These are phyloP conservation scores for Erythrobasidium hasegawianum DNA, from an alignment of 1,284 basidiomycete genomes.

Conservation along the genomic window DNA sequence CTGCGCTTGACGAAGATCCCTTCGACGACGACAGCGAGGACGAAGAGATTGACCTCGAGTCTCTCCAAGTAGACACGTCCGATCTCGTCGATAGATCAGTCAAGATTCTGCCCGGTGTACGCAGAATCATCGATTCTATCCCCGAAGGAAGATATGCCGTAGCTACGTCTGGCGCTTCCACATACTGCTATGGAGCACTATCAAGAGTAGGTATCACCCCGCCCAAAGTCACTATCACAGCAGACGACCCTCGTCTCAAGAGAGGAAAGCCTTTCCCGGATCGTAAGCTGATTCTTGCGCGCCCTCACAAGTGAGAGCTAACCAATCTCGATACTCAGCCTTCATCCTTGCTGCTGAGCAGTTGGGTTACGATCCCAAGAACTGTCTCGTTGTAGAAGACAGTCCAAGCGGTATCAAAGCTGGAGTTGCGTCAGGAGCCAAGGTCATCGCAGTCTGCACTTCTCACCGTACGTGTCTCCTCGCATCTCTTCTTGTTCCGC, in stretches of 20 bases:
- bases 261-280: constrained; percentile 47
- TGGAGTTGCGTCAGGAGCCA: constrained; percentile 62
- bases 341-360: constrained; percentile 70
- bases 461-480: constrained; percentile 46
- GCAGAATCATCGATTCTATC: constrained; percentile 63
- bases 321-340: constrained; percentile 61
- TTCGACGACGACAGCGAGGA: constrained; percentile 59
- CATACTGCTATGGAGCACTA: constrained; percentile 60
- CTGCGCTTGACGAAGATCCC: constrained; percentile 48
- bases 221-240: constrained; percentile 71
- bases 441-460: constrained; percentile 70
- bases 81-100: constrained; percentile 51
- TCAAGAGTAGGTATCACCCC: constrained; percentile 67
- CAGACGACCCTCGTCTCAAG: constrained; percentile 60
- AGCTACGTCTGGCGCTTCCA: constrained; percentile 64
- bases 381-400: constrained; percentile 67
- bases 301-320: too few relatives aligned
- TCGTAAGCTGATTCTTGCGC: constrained; percentile 42
- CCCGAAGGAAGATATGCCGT: constrained; percentile 67
- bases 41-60: constrained; percentile 58
- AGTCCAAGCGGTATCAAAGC: constrained; percentile 69
- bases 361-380: constrained; percentile 59
- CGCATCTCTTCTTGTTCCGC: too few relatives aligned
- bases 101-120: constrained; percentile 68
- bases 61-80: constrained; percentile 41